Evolutionary conservation across 2,329 filamentous ascomycete species (phyloP), one percentile per base, ranked within the genome.

Genomic region (Lasiodiplodia citricola): DNA sequence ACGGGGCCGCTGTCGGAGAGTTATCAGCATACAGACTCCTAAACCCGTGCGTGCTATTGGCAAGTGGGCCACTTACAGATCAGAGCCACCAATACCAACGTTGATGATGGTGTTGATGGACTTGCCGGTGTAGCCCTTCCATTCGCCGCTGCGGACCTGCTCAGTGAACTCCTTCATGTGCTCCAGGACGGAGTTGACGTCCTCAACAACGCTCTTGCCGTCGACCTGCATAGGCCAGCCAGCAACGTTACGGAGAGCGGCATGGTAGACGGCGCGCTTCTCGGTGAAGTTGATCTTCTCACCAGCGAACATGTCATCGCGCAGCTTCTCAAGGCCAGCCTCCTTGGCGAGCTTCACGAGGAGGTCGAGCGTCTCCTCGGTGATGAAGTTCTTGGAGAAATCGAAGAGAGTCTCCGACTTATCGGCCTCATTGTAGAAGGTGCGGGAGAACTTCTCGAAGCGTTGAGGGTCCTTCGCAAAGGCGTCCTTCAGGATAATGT

Each of bases 271-370:
- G 73, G 96, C 96, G 73, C 96, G 91, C 79, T 95, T 87, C 87
- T 99, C 96, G 70, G 96, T 99, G 85, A 97, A 97, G 88, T 99
- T 99, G 87, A 99, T 98, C 88, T 96, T 95, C 79, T 98, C 93
- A 75, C 96, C 96, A 69, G 90, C 90, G 83, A 99, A 99, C 94
- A 99, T 97, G 78, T 91, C 90, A 88, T 99, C 95, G 72, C 96
- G 92, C 80, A 97, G 92, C 86, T 96, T 88, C 86, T 97, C 94
- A 50, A 99, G 83, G 74, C 91, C 91, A 73, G 95, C 94, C 84
- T 98, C 92, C 83, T 94, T 91, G 72, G 96, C 96, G 35, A 99
- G 90, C 85, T 97, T 91, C 76, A 96, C 87, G 66, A 99, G 88
- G 62, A 97, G 87, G 73, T 91, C 87, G 64, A 98, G 86, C 4